phyloP scores from a whole-genome alignment of 768 basidiomycete genomes.

The Mycena galopus region DNA sequence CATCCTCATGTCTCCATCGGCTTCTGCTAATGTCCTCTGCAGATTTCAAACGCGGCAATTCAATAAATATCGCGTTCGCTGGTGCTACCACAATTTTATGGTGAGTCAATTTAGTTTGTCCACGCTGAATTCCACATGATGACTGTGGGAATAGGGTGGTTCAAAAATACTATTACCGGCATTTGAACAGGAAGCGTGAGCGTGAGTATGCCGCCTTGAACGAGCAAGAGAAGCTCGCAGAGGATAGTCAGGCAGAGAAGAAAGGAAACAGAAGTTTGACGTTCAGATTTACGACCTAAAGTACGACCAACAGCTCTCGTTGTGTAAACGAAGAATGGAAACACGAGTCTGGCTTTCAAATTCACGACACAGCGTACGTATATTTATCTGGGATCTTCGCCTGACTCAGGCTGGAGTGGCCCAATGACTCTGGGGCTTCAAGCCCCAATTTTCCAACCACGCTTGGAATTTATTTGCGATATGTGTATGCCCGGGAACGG shows the following conservation, averaged over 20 bases:
- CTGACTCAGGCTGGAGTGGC: conserved; percentile 24
- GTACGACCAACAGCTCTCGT: background rate
- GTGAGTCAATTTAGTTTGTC: conserved; percentile 26
- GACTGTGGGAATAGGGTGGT: conserved; percentile 33
- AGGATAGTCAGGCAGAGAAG: conserved; percentile 42
- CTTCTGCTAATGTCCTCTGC: conserved; percentile 1
- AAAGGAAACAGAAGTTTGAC: conserved; percentile 51
- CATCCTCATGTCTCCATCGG: background rate
- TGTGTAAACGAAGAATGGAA: too few species aligned
- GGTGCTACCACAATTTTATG: conserved; percentile 47
- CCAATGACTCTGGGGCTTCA: conserved; percentile 45
- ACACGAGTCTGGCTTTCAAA: too few species aligned
- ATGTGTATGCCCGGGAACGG: conserved; percentile 58
- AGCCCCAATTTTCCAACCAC: conserved; percentile 63
- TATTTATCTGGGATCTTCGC: conserved; percentile 14
- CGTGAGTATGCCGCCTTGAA: conserved; percentile 36
- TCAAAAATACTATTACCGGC: conserved; percentile 48
- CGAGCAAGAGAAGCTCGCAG: conserved; percentile 41
- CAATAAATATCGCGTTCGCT: conserved; percentile 53
- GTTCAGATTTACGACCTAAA: conserved; percentile 49
- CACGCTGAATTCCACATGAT: background rate
- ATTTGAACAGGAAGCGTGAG: conserved; percentile 44
- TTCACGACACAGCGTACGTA: background rate
- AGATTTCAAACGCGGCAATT: conserved; percentile 53
- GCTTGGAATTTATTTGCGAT: conserved; percentile 60